Conservation (phyloP, 163 green algal species). For the Prototheca stagnorum region DNA sequence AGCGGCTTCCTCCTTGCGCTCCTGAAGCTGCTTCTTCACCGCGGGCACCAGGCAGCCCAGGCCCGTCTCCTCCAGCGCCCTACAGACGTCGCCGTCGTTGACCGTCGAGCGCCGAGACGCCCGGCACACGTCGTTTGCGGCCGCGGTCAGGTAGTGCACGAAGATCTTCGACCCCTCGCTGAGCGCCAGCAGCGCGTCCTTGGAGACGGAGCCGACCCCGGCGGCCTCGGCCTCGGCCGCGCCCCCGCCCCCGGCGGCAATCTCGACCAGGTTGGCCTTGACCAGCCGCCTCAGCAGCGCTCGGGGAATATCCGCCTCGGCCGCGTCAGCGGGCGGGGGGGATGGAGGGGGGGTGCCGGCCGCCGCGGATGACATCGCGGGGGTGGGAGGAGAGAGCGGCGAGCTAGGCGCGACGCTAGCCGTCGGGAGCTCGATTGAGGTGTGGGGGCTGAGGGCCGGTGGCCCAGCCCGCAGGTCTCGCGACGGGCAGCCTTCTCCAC, state of each 20-base stretch:
- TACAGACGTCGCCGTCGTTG: constrained; percentile 68
- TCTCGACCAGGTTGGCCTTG: constrained; percentile 54
- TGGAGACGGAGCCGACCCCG: constrained; percentile 44
- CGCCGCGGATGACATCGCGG: no score
- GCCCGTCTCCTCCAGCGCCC: constrained; percentile 67
- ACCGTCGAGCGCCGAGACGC: constrained; percentile 75
- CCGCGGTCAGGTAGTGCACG: constrained; percentile 74
- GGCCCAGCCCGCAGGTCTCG: no score
- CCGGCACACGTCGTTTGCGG: constrained; percentile 74
- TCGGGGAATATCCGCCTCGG: constrained; percentile 54
- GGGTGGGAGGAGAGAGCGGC: no score
- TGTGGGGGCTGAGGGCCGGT: no score
- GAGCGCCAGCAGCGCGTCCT: constrained; percentile 70
- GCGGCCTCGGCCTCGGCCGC: constrained; percentile 4
- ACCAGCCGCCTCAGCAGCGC: constrained; percentile 63
- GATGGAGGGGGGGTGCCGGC: no score
- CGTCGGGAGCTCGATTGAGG: no score
- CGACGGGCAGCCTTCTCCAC: no score
- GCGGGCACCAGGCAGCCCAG: constrained; percentile 61
- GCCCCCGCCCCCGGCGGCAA: no score
- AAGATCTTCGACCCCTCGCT: constrained; percentile 70
- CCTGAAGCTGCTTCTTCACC: constrained; percentile 53
- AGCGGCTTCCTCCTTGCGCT: no score
- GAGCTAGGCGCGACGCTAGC: no score
- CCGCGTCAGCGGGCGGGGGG: background rate